Evolutionary conservation across 2,329 filamentous ascomycete species (phyloP).

Genomic region (Fusarium redolens): DNA sequence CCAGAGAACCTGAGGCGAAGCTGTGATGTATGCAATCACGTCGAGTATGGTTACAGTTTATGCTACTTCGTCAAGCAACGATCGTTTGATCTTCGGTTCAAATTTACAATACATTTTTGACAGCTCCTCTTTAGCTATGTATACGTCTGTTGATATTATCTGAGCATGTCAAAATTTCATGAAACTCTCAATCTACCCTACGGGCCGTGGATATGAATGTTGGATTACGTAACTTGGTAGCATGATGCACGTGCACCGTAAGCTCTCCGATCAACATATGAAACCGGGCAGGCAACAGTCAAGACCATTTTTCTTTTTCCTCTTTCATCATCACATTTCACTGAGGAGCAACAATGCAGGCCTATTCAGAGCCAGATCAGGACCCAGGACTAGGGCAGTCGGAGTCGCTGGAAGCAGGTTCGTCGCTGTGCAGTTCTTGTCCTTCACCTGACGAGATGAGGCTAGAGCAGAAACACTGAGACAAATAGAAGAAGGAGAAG

Average conservation of each 20-base stretch:
- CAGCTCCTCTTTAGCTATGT: too few relatives aligned
- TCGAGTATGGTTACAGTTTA: accelerated
- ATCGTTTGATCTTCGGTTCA: not conserved
- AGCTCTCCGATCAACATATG: not conserved
- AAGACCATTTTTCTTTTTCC: not conserved
- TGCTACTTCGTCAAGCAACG: too few relatives aligned
- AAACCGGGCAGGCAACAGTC: not conserved
- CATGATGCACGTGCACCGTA: not conserved
- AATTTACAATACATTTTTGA: too few relatives aligned
- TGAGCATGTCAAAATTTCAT: not conserved
- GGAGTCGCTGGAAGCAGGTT: not conserved
- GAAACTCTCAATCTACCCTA: not conserved
- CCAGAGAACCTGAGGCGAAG: not conserved
- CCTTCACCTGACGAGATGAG: not conserved
- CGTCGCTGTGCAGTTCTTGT: too few relatives aligned
- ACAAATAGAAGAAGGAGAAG: not conserved
- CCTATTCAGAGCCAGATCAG: too few relatives aligned
- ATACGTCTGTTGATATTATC: not conserved
- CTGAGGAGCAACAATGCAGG: not conserved
- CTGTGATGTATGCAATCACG: not conserved
- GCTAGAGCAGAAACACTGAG: not conserved
- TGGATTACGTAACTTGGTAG: not conserved
- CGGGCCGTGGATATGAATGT: not conserved
- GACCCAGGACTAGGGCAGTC: not conserved
- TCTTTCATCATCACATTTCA: not conserved